phyloP scores from a whole-genome alignment of 441 rosid genomes.

The Brassica balearica region DNA sequence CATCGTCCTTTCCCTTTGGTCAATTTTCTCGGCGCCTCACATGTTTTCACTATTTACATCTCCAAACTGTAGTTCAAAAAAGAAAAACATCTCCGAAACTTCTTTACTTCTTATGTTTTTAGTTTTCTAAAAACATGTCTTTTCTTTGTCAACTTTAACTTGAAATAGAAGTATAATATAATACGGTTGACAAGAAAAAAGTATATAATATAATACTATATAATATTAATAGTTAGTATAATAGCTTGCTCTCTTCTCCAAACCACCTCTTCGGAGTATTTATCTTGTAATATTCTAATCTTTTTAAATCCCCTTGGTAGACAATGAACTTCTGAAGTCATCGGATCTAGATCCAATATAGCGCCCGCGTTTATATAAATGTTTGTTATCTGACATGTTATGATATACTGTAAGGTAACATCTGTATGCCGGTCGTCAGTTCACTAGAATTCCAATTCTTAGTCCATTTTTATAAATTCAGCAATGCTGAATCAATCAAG shows the following conservation, averaged over 20 bases:
- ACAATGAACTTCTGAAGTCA: background rate
- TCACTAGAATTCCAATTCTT: background rate
- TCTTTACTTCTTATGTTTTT: background rate
- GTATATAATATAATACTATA: too few species aligned
- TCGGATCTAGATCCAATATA: background rate
- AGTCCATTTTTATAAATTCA: background rate
- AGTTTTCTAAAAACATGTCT: background rate
- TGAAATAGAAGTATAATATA: background rate
- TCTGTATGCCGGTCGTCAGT: background rate
- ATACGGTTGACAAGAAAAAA: too few species aligned
- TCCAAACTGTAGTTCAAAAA: background rate
- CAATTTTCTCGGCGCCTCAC: slow-evolving; percentile 37
- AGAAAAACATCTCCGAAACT: background rate
- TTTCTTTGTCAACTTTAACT: background rate
- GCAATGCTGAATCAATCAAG: background rate
- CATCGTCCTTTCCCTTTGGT: slow-evolving; percentile 27
- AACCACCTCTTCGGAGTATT: background rate
- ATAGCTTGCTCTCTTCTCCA: background rate
- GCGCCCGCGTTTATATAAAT: background rate
- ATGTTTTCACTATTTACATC: slow-evolving; percentile 4
- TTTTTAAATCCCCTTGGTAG: background rate
- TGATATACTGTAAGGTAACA: background rate
- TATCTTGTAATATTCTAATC: background rate
- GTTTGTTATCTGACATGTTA: background rate
- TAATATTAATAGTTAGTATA: background rate